Evolutionary conservation across 768 basidiomycete species (phyloP), one percentile per base, ranked within the genome.

Genomic region (Mycena rebaudengoi): DNA sequence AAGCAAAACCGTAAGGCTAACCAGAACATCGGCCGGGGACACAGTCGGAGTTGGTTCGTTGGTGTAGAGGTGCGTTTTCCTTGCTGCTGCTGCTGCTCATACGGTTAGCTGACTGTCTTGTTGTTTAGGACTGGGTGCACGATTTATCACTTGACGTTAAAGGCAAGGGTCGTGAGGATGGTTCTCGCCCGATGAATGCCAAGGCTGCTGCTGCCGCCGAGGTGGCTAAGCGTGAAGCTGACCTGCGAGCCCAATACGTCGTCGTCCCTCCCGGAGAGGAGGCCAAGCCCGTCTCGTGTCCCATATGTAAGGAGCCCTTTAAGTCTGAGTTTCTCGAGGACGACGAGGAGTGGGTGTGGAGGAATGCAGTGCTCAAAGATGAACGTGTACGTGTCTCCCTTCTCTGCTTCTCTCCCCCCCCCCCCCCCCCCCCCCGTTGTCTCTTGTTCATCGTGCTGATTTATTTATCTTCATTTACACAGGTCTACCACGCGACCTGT

Each of bases 291-390:
- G 79, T 94, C 69, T 88, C 91, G 65, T 99, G 97, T 83, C 95
- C 96, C 25, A 93, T 99, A 69, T 99, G 98, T 87, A 98, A 97
- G 82, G 97, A 99, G 77, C 77, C 76, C 58, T 84, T 98, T 76
- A 93, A 94, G 82, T 88, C 90, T 67, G 97, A 98, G 80, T 99
- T 93, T 74, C 77, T 90, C 59, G 95, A 98, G 74, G 96, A 98
- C 48, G 95, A 96, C 64, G 97, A 98, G 79, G 97, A 98, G 64
- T 99, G 96, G 96, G 91, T 98, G 13, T 99, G 95, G 95, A 88
- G 86, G 73, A 97, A 99, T 72, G 95, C 96, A 0, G 83, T 94
- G 20, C 87, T 83, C 76, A 89, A 90, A 64, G 94, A 97, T 67
- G 92, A 91, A 60, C 86, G 86, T 81, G 95, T 95, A 74, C 56